Evolutionary conservation across 345 rosid genomes (phyloP).

Genomic region (Pseudoturritis turrita): DNA sequence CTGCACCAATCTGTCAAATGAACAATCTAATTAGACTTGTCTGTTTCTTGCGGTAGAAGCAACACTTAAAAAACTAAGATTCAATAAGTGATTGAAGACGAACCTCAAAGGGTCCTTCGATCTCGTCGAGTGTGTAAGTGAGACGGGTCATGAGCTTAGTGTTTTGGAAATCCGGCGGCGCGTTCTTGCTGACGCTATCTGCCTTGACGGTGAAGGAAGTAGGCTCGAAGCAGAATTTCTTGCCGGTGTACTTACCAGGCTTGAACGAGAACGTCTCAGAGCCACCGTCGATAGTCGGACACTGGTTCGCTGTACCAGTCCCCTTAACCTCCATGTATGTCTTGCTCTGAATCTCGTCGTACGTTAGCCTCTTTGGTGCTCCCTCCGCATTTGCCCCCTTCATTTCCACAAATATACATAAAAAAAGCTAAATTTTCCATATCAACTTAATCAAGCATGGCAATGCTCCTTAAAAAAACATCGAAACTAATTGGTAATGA

Average conservation of each 20-base stretch:
- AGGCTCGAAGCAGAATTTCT: slow-evolving; percentile 89
- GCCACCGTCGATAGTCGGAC: slow-evolving; percentile 84
- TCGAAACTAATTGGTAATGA: background rate
- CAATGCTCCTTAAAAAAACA: background rate
- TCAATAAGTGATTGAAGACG: background rate
- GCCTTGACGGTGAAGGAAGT: slow-evolving; percentile 99
- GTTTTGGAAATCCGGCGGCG: slow-evolving; percentile 83
- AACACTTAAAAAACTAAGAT: background rate
- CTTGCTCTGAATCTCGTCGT: slow-evolving; percentile 92
- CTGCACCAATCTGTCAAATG: slow-evolving; percentile 35
- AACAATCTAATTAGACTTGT: background rate
- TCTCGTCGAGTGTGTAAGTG: slow-evolving; percentile 94
- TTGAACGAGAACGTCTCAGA: slow-evolving; percentile 67
- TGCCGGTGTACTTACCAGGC: slow-evolving; percentile 74
- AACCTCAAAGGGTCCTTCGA: slow-evolving; percentile 93
- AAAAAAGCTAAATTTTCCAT: background rate
- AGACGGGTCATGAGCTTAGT: slow-evolving; percentile 98
- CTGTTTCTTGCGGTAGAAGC: background rate
- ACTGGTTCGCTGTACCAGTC: slow-evolving; percentile 88
- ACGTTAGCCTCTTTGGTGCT: slow-evolving; percentile 83
- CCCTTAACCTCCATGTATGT: slow-evolving; percentile 96
- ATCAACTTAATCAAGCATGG: background rate
- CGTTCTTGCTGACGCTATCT: slow-evolving; percentile 67
- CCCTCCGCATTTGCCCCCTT: slow-evolving; percentile 94
- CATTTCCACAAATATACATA: background rate